phyloP scores from a whole-genome alignment of 75 land plant genomes.

The Cryptomeria japonica region DNA sequence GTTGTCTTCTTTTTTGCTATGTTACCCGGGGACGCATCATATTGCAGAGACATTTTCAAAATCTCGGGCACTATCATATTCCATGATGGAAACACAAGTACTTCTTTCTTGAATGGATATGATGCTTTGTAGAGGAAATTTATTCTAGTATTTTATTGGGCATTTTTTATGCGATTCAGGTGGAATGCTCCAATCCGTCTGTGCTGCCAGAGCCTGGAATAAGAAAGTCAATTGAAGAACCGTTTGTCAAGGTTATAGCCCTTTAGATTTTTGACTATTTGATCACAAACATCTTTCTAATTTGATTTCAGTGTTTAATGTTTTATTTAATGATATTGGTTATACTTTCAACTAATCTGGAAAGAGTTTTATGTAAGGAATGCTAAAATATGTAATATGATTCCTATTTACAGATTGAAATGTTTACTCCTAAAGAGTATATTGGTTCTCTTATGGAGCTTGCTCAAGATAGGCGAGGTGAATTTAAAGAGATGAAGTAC shows the following conservation, averaged over 20 bases:
- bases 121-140: not conserved
- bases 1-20: too few species aligned
- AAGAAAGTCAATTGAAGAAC: constrained; percentile 84
- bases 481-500: constrained; percentile 90
- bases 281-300: not conserved
- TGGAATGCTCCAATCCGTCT: constrained; percentile 97
- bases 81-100: not conserved
- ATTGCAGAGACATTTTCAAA: not conserved
- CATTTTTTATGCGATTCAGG: constrained; percentile 36
- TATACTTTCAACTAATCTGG: not conserved
- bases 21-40: too few species aligned
- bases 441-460: constrained; percentile 97
- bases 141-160: not conserved
- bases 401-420: constrained; percentile 59
- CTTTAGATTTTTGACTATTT: not conserved
- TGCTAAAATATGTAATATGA: not conserved
- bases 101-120: not conserved
- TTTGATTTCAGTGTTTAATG: not conserved
- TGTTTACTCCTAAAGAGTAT: constrained; percentile 94
- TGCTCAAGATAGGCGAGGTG: constrained; percentile 94
- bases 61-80: not conserved
- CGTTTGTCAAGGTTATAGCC: constrained; percentile 72
- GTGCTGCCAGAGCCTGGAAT: constrained; percentile 84
- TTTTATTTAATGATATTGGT: not conserved
- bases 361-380: not conserved